These are phyloP conservation scores for Lophiotrema nucula DNA, from an alignment of 495 filamentous ascomycete species.

Conservation along the genomic window DNA sequence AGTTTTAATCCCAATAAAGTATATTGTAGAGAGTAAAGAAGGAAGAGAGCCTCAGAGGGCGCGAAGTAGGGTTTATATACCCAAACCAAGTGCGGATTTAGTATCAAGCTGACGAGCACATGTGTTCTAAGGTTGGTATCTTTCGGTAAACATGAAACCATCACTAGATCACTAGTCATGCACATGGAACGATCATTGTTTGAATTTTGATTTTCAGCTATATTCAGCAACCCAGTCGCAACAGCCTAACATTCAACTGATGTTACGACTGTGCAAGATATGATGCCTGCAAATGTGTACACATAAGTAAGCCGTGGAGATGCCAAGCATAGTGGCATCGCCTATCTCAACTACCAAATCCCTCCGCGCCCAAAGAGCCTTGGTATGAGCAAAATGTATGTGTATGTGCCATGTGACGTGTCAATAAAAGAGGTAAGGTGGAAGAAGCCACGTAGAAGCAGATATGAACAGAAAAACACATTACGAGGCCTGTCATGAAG, in stretches of 20 bases:
- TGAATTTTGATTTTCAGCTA: neutral
- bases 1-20: too few relatives aligned
- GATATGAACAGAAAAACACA: neutral
- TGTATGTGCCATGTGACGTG: neutral
- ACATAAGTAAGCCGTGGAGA: too few relatives aligned
- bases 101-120: neutral
- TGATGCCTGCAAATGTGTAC: too few relatives aligned
- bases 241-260: neutral
- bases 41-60: neutral
- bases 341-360: too few relatives aligned
- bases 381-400: neutral
- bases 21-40: neutral
- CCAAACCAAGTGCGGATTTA: neutral
- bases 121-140: too few relatives aligned
- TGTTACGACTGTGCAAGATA: too few relatives aligned
- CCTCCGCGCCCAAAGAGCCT: neutral
- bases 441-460: neutral
- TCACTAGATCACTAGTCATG: neutral
- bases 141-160: too few relatives aligned
- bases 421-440: neutral
- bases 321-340: too few relatives aligned
- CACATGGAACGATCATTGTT: neutral
- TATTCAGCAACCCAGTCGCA: neutral
- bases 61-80: neutral
- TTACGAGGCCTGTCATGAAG: conserved; percentile 8